Base-by-base conservation (phyloP, 768 basidiomycete species). In the Russula vinacea region DNA sequence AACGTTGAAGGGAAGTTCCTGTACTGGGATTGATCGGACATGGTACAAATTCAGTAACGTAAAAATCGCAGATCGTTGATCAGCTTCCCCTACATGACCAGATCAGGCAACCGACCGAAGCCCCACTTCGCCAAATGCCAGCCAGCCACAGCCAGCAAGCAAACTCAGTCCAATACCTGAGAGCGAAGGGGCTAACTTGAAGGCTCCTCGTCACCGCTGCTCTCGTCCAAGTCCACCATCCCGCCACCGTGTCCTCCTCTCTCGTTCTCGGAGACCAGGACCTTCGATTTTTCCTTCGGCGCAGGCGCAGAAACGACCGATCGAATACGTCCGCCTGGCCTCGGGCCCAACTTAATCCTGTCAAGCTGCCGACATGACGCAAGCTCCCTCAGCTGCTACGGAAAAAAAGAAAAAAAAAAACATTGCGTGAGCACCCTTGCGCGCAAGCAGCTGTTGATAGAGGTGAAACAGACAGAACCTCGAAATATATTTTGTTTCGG, bases 321-420 rank as follows among this genome's bases (percentile, higher is more conserved):
- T n/a, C 81, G 82, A 59, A 87, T 79, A 61, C 80, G 83, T 22
- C 80, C 78, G 11, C 90, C 88, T 19, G 86, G 85, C 56, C 82
- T 76, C 5, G 85, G 85, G 16, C 82, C 83, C n/a, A 92, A 80
- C 13, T 76, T 72, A 17, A 89, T 81, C 14, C 78, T 78, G 70
- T 81, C 78, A n/a, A 78, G 78, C 5, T 74, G 71, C 35, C 84
- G 84, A 1, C 83, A 69, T 0, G 80, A 78, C 9, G 83, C 82
- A 47, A 92, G 75, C 0, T 78, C 78, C 35, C 83, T 80, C 55
- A 90, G 68, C 89, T 90, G 35, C 13, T 7, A 6, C 10, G 56
- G 39, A 24, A 40, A 61, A 32, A 14, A 22, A 40, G 9, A 39
- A 16, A 14, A 35, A 45, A 40, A 17, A 10, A 22, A 9, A 10